Evolutionary conservation across 73 alveolate genomes (phyloP), one percentile per base, ranked within the genome.

Genomic region (Paramecium tetraurelia): DNA sequence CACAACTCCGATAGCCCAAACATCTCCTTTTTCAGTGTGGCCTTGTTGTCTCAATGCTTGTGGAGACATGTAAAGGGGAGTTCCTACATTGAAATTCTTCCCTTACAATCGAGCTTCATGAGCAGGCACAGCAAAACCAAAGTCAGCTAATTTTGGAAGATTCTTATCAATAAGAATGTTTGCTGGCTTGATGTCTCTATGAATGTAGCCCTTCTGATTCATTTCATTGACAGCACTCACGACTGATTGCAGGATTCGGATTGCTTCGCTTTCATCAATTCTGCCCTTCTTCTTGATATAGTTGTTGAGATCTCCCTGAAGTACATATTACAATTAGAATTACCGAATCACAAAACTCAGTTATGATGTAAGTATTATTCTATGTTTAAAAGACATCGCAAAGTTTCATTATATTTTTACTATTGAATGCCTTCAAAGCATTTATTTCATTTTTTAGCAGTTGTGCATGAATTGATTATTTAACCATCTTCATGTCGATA

Each of bases 161-260:
- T 83, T 83, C 53, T 89, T 83, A 27, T 89, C 87, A 57, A 89
- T 40, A 43, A 89, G 90, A 22, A 89, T 89, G 31, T 89, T 89
- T 22, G 94, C 94, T 29, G 94, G 94, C 29, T 89, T 89, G 5
- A 89, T 89, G 75, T 89, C 94, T 89, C 94, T 89, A 70, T 89
- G 94, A 38, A 89, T 83, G 22, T 58, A 70, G 24, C 94, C 87
- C 59, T 71, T 77, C 35, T 89, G 21, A 10, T 77, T 83, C 80
- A 89, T 77, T 71, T 89, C 94, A 46, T 68, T 70, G 46, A 70
- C 53, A 10, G 85, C 94, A 44, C 53, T 44, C 16, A 89, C 87
- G 16, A 89, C 87, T 58, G 80, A 46, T 46, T 68, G 48, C 59
- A 89, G 59, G 7, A 89, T 89, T 59, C 53, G 41, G 16, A 89